Percentiles rank a stretch among this genome's conserved stretches.
Conservation (phyloP, 768 basidiomycete species). For the Tulasnella sp. region DNA sequence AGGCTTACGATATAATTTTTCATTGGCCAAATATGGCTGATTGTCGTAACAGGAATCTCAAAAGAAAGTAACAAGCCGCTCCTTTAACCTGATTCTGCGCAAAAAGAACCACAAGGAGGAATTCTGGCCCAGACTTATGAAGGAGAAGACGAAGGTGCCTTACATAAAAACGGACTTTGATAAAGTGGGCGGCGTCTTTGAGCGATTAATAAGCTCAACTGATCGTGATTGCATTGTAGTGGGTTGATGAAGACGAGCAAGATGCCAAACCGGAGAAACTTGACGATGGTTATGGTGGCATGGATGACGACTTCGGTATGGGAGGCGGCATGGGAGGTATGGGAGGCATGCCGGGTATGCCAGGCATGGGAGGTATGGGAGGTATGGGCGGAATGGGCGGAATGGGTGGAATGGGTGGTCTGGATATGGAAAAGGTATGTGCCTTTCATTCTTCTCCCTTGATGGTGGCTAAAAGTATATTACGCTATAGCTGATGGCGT, state of each 20-base stretch:
- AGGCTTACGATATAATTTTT: background rate
- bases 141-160: constrained; percentile 65
- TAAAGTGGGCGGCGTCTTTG: constrained; percentile 31
- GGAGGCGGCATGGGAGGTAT: constrained; percentile 20
- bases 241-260: constrained; percentile 97
- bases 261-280: constrained; percentile 38
- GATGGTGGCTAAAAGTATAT: too few species aligned
- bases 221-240: constrained; percentile 28
- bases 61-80: constrained; percentile 51
- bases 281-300: constrained; percentile 33
- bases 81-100: constrained; percentile 52
- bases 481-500: too few species aligned
- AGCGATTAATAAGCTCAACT: background rate
- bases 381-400: constrained; percentile 44
- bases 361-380: constrained; percentile 33
- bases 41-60: constrained; percentile 37
- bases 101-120: constrained; percentile 68
- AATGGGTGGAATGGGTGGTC: constrained; percentile 34
- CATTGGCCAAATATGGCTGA: constrained; percentile 4
- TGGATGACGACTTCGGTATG: constrained; percentile 25
- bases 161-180: constrained; percentile 91
- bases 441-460: background rate
- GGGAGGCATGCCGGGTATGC: constrained; percentile 29
- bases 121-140: constrained; percentile 88
- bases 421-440: constrained; percentile 55